Conservation (phyloP, 495 filamentous ascomycete genomes). For the Talaromyces thailandensis region DNA sequence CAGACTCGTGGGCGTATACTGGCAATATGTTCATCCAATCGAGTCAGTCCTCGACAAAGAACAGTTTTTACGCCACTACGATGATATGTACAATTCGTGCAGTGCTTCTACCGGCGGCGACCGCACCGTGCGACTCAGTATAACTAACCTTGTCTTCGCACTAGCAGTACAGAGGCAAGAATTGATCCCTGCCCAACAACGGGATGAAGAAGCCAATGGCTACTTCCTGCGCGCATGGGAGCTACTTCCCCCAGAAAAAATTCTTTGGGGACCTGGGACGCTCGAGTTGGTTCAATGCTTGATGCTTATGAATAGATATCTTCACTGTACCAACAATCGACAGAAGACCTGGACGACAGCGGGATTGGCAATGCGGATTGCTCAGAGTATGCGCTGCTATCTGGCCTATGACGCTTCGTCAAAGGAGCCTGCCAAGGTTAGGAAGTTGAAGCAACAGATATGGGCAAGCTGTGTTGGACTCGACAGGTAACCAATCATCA, state of each 20-base stretch:
- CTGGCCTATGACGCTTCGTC: background rate
- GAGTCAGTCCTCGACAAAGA: slow-evolving; percentile 14
- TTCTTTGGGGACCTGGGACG: slow-evolving; percentile 18
- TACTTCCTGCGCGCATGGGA: slow-evolving; percentile 17
- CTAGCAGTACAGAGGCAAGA: slow-evolving; percentile 17
- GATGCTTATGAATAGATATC: slow-evolving; percentile 22
- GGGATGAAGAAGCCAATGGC: slow-evolving; percentile 11
- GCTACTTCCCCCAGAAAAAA: slow-evolving; percentile 12
- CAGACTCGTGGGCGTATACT: slow-evolving; percentile 13
- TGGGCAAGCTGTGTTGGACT: slow-evolving; percentile 16
- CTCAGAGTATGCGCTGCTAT: slow-evolving; percentile 16
- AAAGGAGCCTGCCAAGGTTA: slow-evolving; percentile 3
- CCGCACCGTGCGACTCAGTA: slow-evolving; percentile 8
- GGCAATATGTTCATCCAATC: slow-evolving; percentile 11
- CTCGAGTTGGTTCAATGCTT: slow-evolving; percentile 18
- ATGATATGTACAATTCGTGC: background rate
- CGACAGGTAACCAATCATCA: slow-evolving; percentile 10
- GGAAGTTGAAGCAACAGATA: slow-evolving; percentile 10
- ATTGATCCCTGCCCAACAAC: slow-evolving; percentile 2
- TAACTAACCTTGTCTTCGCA: slow-evolving; percentile 16
- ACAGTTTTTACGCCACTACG: slow-evolving; percentile 9
- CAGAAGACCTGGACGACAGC: slow-evolving; percentile 24
- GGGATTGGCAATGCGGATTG: slow-evolving; percentile 20
- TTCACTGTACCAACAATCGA: slow-evolving; percentile 20
- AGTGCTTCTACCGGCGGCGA: background rate